phyloP scores from a whole-genome alignment of 805 yeast species.

The Candida easanensis region DNA sequence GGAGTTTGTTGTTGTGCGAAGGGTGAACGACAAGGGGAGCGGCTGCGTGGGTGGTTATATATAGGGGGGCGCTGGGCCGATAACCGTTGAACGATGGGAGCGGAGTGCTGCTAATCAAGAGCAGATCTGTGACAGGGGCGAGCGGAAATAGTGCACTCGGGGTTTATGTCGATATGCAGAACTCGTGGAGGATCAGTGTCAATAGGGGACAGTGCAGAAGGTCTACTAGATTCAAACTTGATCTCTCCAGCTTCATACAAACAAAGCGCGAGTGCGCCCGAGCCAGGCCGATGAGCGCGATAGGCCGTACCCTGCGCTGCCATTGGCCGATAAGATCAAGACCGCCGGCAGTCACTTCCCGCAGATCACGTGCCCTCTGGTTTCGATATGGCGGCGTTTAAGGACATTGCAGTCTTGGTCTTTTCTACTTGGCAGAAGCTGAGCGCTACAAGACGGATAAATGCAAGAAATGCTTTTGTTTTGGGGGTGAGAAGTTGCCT shows the following conservation, averaged over 20 bases:
- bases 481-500: neutral
- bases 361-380: neutral
- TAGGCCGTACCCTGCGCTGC: neutral
- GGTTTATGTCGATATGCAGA: neutral
- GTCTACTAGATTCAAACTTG: too few relatives aligned
- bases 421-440: too few relatives aligned
- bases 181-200: neutral
- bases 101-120: too few relatives aligned
- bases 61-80: neutral
- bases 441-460: too few relatives aligned
- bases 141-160: too few relatives aligned
- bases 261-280: neutral
- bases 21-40: neutral
- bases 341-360: neutral
- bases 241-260: neutral
- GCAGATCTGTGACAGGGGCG: too few relatives aligned
- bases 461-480: too few relatives aligned
- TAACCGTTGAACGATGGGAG: neutral
- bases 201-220: too few relatives aligned
- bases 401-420: too few relatives aligned
- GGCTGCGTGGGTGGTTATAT: neutral
- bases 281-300: slow-evolving; percentile 1
- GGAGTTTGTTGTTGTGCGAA: neutral
- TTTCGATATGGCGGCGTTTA: neutral
- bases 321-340: neutral